Evolutionary conservation across 2,329 filamentous ascomycete genomes (phyloP), one percentile per base, ranked within the genome.

Genomic region (Diplocarpon mali): DNA sequence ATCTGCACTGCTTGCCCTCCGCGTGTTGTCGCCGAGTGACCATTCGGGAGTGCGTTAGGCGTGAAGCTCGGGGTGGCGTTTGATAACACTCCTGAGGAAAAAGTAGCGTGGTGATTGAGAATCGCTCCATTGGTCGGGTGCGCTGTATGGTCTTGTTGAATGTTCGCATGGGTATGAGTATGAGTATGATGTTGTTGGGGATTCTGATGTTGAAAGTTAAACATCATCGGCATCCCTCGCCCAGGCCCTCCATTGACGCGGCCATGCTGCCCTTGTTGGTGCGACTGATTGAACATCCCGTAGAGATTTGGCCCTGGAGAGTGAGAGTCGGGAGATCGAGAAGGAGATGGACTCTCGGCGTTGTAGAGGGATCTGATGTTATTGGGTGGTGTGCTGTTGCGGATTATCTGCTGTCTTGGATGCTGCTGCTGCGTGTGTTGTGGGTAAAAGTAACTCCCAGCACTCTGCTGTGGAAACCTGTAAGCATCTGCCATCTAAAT

Each of bases 211-310:
- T 80, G 77, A 56, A 76, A 85, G 66, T 85, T 85, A 59, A 81
- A 72, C 68, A 87, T 72, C 69, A 86, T 70, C 52, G 74, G 76
- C 65, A 75, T 69, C 47, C 69, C 70, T 54, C 75, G 72, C 52
- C 77, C 71, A 24, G 75, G 73, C 51, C 78, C 78, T 57, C 81
- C 83, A 67, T 87, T 88, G 65, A 87, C 75, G 67, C 85, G 80
- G 67, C 75, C 76, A 68, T 80, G 80, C 63, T 86, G 83, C 63
- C 78, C 78, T 67, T 81, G 79, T 62, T 84, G 79, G 46, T 70
- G 67, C 61, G 72, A 72, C 64, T 85, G 80, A 60, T 77, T 78
- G 71, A 82, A 88, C 83, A 88, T 88, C 63, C 72, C 56, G 61
- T 62, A 63, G 35, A 56, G 44, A 36, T 48, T 54, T 38, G 53